These are phyloP conservation scores for Exserohilum rostratum DNA, from an alignment of 2,329 filamentous ascomycete genomes.

Conservation along the genomic window DNA sequence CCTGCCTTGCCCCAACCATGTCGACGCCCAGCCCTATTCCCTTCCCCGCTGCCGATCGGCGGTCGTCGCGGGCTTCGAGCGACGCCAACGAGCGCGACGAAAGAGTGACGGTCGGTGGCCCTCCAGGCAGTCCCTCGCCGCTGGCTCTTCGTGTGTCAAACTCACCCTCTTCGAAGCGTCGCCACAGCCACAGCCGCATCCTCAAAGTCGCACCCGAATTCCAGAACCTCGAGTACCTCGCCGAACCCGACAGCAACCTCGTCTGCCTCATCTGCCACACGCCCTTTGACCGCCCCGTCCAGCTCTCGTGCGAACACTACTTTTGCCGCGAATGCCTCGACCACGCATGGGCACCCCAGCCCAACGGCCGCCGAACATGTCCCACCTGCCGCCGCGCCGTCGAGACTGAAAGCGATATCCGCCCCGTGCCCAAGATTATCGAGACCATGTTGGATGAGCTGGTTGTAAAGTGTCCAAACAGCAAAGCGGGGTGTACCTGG, in stretches of 20 bases:
- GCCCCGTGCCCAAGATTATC: conserved; percentile 60
- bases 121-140: conserved; percentile 47
- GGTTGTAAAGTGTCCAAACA: conserved; percentile 63
- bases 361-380: conserved; percentile 52
- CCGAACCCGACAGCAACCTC: conserved; percentile 63
- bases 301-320: conserved; percentile 66
- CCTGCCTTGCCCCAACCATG: conserved; percentile 29
- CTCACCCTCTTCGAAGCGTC: conserved; percentile 47
- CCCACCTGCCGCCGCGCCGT: conserved; percentile 62
- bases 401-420: conserved; percentile 35
- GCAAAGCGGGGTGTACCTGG: conserved; percentile 60
- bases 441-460: conserved; percentile 68
- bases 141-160: conserved; percentile 47
- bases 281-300: conserved; percentile 64
- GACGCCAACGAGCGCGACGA: conserved; percentile 28
- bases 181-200: conserved; percentile 41
- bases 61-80: conserved; percentile 44
- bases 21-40: conserved; percentile 46
- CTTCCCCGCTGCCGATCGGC: conserved; percentile 44
- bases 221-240: conserved; percentile 63
- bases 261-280: conserved; percentile 70
- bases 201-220: conserved; percentile 57
- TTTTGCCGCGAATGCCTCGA: conserved; percentile 67
- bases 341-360: conserved; percentile 44
- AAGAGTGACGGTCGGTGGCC: conserved; percentile 44